A percentile compares a stretch with the other conserved stretches of the same genome.
phyloP scores from a whole-genome alignment of 2,329 filamentous ascomycete species.

The Lecanicillium sp. region DNA sequence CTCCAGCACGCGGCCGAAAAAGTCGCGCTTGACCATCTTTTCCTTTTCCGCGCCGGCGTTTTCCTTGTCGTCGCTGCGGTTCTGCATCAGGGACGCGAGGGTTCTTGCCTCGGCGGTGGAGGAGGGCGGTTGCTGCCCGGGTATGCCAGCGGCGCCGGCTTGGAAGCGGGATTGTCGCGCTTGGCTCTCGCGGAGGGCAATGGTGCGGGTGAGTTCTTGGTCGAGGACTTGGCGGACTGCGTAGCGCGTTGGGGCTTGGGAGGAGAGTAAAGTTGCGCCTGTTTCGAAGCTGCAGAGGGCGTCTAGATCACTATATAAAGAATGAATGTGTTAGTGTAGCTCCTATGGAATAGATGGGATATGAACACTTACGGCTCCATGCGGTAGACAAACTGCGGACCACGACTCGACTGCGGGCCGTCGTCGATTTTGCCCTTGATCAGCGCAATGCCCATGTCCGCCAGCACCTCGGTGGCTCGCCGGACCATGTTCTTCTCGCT shows the following conservation, averaged over 20 bases:
- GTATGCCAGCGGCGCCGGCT: slow-evolving; percentile 33
- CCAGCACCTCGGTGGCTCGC: slow-evolving; percentile 73
- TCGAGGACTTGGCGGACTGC: slow-evolving; percentile 90
- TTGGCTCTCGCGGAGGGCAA: slow-evolving; percentile 56
- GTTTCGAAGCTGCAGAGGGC: slow-evolving; percentile 68
- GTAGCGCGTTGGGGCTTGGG: slow-evolving; percentile 72
- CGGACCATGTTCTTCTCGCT: slow-evolving; percentile 74
- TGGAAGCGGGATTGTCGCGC: slow-evolving; percentile 58
- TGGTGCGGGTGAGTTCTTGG: slow-evolving; percentile 75
- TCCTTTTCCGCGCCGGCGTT: slow-evolving; percentile 23
- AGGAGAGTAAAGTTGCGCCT: slow-evolving; percentile 44
- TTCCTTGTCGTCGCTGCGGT: slow-evolving; percentile 24
- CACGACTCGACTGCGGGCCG: slow-evolving; percentile 50
- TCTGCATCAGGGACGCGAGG: slow-evolving; percentile 22
- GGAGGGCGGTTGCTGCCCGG: slow-evolving; percentile 6
- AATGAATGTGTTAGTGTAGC: slow-evolving; percentile 9
- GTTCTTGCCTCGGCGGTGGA: slow-evolving; percentile 6
- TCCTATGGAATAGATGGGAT: not conserved
- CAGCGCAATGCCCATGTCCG: slow-evolving; percentile 73
- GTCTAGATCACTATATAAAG: slow-evolving; percentile 58
- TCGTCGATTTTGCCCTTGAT: slow-evolving; percentile 73
- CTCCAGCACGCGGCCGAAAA: slow-evolving; percentile 70
- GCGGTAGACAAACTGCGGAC: slow-evolving; percentile 74
- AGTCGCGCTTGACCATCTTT: slow-evolving; percentile 61
- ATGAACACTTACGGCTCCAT: slow-evolving; percentile 75